Percentiles rank a stretch among this genome's conserved stretches.
Conservation (phyloP, 306 rosid species). For the Fragaria ananassa region DNA sequence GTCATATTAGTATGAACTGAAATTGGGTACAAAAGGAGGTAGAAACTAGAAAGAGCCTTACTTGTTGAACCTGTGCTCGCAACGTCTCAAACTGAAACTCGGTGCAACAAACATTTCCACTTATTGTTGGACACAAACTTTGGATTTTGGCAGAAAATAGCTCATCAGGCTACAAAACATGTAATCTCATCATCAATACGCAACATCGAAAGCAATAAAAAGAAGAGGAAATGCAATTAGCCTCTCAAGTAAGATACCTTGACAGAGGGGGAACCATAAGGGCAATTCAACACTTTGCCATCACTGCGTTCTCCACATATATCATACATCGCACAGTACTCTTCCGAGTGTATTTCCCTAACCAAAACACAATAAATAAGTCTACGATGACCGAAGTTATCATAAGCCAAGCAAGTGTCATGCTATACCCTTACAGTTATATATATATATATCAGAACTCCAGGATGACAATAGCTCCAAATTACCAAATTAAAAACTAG, state of each 20-base stretch:
- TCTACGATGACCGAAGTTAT: no score
- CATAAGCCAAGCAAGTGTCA: no score
- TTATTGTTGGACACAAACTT: constrained; percentile 81
- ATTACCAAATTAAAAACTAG: neutral
- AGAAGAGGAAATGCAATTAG: neutral
- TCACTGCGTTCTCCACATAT: constrained; percentile 85
- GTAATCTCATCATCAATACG: constrained; percentile 9
- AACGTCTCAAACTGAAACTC: constrained; percentile 78
- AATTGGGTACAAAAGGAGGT: neutral
- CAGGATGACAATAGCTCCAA: neutral
- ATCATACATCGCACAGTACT: constrained; percentile 94
- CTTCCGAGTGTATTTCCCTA: constrained; percentile 62
- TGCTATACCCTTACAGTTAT: no score
- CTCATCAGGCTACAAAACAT: constrained; percentile 66
- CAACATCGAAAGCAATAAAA: neutral
- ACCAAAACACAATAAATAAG: constrained; percentile 15
- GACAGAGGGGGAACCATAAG: constrained; percentile 73
- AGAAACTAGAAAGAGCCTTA: constrained; percentile 25
- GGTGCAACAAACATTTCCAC: constrained; percentile 84
- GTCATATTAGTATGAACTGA: neutral
- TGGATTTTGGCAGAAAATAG: constrained; percentile 85
- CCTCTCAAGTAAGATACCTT: constrained; percentile 39
- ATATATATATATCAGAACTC: neutral
- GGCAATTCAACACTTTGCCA: constrained; percentile 86
- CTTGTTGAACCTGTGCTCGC: constrained; percentile 88